Evolutionary conservation across 768 basidiomycete species (phyloP).

Genomic region (Amanita molliuscula): DNA sequence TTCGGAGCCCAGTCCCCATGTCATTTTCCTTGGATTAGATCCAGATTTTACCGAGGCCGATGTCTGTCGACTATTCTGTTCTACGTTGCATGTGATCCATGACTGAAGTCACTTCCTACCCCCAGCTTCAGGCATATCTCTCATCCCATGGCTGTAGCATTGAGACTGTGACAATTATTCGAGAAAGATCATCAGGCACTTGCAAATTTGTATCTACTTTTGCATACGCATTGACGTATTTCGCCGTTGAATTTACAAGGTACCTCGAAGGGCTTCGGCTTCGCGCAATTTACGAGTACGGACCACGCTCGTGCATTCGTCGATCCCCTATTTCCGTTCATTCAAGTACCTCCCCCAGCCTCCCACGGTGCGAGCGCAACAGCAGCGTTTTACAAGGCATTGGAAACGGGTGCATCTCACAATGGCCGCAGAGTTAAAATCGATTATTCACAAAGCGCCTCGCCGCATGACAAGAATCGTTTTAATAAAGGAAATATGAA

Average conservation of each 20-base stretch:
- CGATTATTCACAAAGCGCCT: conserved; percentile 86
- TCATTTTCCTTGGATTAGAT: conserved; percentile 92
- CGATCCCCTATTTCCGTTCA: conserved; percentile 82
- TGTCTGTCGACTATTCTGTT: conserved; percentile 48
- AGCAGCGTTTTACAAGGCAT: conserved; percentile 60
- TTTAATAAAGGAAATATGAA: conserved; percentile 57
- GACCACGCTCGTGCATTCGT: conserved; percentile 89
- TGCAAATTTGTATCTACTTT: conserved; percentile 69
- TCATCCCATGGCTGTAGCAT: conserved; percentile 61
- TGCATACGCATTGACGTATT: conserved; percentile 67
- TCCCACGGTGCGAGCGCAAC: conserved; percentile 77
- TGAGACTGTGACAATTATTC: conserved; percentile 89
- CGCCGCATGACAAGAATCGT: conserved; percentile 57
- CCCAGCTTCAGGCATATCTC: conserved; percentile 74
- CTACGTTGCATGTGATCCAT: conserved; percentile 17
- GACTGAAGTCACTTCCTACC: conserved; percentile 27
- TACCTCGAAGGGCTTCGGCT: conserved; percentile 92
- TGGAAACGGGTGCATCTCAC: conserved; percentile 60
- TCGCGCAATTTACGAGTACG: conserved; percentile 82
- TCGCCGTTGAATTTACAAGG: conserved; percentile 69
- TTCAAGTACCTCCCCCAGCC: conserved; percentile 86
- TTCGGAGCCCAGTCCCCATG: conserved; percentile 83
- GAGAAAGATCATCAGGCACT: conserved; percentile 95
- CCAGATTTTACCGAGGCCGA: conserved; percentile 89
- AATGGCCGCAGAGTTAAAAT: conserved; percentile 88